Conservation (phyloP, 768 basidiomycete species). For the Leccinum subtestaceum region DNA sequence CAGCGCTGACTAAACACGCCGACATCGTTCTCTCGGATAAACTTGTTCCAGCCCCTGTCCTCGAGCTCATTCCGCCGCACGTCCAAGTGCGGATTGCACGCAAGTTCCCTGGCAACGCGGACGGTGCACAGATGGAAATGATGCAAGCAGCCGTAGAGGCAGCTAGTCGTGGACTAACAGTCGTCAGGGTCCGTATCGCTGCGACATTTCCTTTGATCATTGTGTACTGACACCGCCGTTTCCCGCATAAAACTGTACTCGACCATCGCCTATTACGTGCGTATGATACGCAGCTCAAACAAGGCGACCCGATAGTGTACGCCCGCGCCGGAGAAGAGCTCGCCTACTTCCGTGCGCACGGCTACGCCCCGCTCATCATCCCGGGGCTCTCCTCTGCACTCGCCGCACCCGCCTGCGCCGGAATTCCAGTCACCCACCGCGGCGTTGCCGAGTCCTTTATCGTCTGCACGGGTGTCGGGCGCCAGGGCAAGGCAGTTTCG, state of each 20-base stretch:
- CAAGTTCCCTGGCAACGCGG: slow-evolving; percentile 97
- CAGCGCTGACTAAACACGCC: slow-evolving; percentile 72
- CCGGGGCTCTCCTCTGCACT: slow-evolving; percentile 90
- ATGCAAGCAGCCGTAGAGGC: slow-evolving; percentile 89
- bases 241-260: not conserved
- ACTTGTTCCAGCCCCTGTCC: slow-evolving; percentile 86
- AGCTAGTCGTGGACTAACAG: slow-evolving; percentile 73
- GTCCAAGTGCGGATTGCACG: slow-evolving; percentile 84
- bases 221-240: not conserved
- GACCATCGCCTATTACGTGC: not conserved
- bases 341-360: slow-evolving; percentile 83
- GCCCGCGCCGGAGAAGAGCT: slow-evolving; percentile 95
- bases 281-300: slow-evolving; percentile 67
- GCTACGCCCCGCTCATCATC: slow-evolving; percentile 78
- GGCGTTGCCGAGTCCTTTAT: slow-evolving; percentile 88
- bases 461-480: slow-evolving; percentile 92
- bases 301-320: slow-evolving; percentile 95
- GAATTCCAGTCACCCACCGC: slow-evolving; percentile 93
- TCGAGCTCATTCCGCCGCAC: slow-evolving; percentile 73
- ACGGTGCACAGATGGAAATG: slow-evolving; percentile 91
- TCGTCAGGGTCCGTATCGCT: slow-evolving; percentile 67
- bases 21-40: slow-evolving; percentile 95
- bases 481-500: slow-evolving; percentile 75
- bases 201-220: not conserved
- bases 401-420: slow-evolving; percentile 84